Base-by-base conservation (phyloP, 345 rosid species). In the Rubroshorea leprosula region DNA sequence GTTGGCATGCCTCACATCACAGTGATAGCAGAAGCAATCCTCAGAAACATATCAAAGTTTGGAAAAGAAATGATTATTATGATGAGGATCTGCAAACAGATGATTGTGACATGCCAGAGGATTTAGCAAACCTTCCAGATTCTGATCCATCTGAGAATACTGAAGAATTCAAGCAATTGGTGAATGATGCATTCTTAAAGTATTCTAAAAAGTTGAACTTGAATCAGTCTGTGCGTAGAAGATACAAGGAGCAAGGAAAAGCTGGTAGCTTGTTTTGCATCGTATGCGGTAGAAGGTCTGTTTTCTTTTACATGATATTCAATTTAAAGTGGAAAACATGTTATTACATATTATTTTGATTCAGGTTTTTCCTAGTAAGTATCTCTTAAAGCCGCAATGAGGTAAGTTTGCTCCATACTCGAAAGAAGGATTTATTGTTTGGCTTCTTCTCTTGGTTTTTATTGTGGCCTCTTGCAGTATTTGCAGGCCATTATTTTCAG, bases 261-360 rank as follows among this genome's bases (percentile, higher is more conserved):
- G 83, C 83, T 60, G 87, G 91, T 66, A 77, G 81, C 64, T 74
- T 84, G 74, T 81, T 79, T 77, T 84, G 91, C 80, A 70, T 82
- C 41, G 82, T 78, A 9, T 84, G 91, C 49, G 78, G 87, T 65
- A 71, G 73, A 73, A 84, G 91, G 91, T 84, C 62, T 70, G 85
- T 79, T 77, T 74, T 67, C 78, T 76, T 67, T 58, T 63, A 59
- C 62, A 39, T 49, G 46, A 26, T 56, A 49, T 67, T 50, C 54
- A 52, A 64, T 70, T 51, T 56, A 44, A 48, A 60, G 49, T 27
- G 66, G 64, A 66, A 44, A 54, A 50, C 41, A 29, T 65, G 23
- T 62, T 69, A 72, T 67, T 63, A 58, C 53, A 16, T 51, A 59
- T 39, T 46, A n/a, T 43, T 27, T 63, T 62, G 60, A 29, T 69